A percentile compares a stretch with the other conserved stretches of the same genome.
These are phyloP conservation scores for Ogataea corticis DNA, from an alignment of 805 yeast species.

Conservation along the genomic window DNA sequence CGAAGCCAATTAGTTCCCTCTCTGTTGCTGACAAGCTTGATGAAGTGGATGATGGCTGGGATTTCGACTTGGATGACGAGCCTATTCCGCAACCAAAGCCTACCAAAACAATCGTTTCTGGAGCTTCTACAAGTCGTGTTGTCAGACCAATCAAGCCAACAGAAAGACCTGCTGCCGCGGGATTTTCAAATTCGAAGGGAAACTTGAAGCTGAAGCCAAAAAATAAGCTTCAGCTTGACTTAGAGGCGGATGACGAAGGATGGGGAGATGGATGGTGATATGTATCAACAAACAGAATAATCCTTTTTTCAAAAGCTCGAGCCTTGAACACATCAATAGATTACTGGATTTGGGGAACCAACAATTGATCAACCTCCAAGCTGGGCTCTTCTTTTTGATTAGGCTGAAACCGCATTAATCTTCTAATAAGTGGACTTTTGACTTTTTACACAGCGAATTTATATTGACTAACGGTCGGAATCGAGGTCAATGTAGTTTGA, in stretches of 20 bases:
- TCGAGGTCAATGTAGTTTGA: no score
- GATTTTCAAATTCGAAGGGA: slow-evolving; percentile 6
- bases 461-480: no score
- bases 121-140: background rate
- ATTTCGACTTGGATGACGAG: slow-evolving; percentile 26
- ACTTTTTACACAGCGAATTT: no score
- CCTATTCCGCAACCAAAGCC: background rate
- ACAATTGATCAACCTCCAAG: no score
- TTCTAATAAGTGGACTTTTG: no score
- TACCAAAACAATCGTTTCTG: background rate
- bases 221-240: slow-evolving; percentile 35
- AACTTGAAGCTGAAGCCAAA: slow-evolving; percentile 28
- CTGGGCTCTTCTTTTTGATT: no score
- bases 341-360: no score
- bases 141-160: slow-evolving; percentile 4
- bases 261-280: slow-evolving; percentile 50
- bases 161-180: background rate
- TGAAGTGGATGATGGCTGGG: slow-evolving; percentile 34
- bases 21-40: slow-evolving; percentile 22
- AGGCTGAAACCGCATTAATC: no score
- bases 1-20: background rate
- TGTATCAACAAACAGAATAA: background rate
- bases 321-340: background rate
- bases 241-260: slow-evolving; percentile 39
- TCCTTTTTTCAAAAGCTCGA: background rate